Evolutionary conservation across 2,329 filamentous ascomycete genomes (phyloP), one percentile per base, ranked within the genome.

Genomic region (Tricladium varicosporioides): DNA sequence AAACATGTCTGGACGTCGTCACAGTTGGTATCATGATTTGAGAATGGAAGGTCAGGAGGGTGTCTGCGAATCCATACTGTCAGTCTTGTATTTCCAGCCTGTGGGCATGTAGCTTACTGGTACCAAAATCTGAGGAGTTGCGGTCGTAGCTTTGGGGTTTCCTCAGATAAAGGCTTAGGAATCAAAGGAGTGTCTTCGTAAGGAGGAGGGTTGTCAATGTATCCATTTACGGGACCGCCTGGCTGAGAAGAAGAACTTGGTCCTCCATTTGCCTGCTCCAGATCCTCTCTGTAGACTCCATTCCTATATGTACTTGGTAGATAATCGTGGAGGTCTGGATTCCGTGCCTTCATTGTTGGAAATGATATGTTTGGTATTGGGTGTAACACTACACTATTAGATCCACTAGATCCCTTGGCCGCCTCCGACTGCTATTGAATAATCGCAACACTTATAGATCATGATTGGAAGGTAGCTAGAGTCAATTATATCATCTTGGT

Each of bases 1-100:
- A 65, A 67, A 13, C 59, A 59, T 1, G 69, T 70, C 27, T 60
- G 62, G 15, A 65, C 58, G 43, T 65, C 64, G 33, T 52, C 53
- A 15, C 52, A 49, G 15, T 53, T 56, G 10, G 57, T 51, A 31
- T 67, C 60, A 42, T 64, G 58, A 15, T 51, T 64, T 5, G 64
- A 67, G 19, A 65, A 68, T 5, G 65, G 62, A 44, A 65, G 58
- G 5, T 60, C 55, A 4, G 50, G 50, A 32, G 50, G 50, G 7
- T 40, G 50, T 15, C 50, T 53, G 42, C 36, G 36, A 40, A 40
- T 13, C 5, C 22, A 46, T 14, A 46, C 5, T 4, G 18, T 53
- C 32, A 45, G 40, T 14, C 13, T 43, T 51, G 16, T 27, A 42
- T 43, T 13, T 10, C 2, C 10, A 14, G 49, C 14, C 8, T 14